Percentiles rank a stretch among this genome's conserved stretches.
Evolutionary conservation across 1,284 basidiomycete species (phyloP).

Genomic region (Puccinia coronata): DNA sequence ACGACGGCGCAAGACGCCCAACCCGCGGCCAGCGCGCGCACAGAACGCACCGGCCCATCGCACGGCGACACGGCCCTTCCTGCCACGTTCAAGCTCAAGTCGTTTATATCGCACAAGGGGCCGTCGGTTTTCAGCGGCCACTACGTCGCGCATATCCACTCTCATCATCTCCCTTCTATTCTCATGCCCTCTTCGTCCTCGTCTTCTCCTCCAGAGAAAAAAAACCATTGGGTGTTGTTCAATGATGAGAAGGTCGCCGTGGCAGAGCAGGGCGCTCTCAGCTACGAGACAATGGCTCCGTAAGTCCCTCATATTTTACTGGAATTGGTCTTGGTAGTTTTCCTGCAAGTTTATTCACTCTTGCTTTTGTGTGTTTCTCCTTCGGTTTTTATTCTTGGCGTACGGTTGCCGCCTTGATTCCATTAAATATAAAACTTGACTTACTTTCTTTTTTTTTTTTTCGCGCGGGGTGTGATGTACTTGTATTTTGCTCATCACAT

Average conservation of each 20-base stretch:
- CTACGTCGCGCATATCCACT: slow-evolving; percentile 79
- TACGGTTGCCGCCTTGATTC: too few relatives aligned
- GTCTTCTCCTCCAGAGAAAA: too few relatives aligned
- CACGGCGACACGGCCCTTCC: slow-evolving; percentile 64
- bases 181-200: slow-evolving; percentile 53
- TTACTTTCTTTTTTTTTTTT: too few relatives aligned
- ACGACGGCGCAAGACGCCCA: slow-evolving; percentile 25
- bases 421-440: too few relatives aligned
- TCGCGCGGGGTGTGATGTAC: too few relatives aligned
- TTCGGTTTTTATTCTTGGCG: too few relatives aligned
- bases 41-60: background rate
- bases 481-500: too few relatives aligned
- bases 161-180: slow-evolving; percentile 51
- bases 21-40: slow-evolving; percentile 53
- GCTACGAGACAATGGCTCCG: slow-evolving; percentile 35
- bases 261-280: slow-evolving; percentile 16
- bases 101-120: slow-evolving; percentile 96
- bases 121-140: slow-evolving; percentile 92
- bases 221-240: slow-evolving; percentile 74
- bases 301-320: slow-evolving; percentile 4
- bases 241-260: slow-evolving; percentile 78
- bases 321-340: too few relatives aligned
- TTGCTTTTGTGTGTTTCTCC: too few relatives aligned
- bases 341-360: too few relatives aligned
- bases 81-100: slow-evolving; percentile 76